Evolutionary conservation across 495 filamentous ascomycete species (phyloP).

Genomic region (Neurospora sp.): DNA sequence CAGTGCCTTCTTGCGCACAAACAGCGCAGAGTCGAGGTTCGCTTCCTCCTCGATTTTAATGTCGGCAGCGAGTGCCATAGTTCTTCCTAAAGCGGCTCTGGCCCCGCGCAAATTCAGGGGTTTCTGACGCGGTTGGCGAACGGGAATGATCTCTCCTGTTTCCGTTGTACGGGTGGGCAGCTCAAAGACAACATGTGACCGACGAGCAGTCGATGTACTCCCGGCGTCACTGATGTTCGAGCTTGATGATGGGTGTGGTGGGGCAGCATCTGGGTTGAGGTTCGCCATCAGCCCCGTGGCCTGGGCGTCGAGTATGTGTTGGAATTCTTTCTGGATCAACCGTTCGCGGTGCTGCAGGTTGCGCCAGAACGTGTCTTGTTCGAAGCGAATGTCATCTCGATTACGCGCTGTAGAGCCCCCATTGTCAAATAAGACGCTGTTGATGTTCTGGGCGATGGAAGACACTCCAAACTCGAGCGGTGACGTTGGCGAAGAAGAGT

Average conservation of each 20-base stretch:
- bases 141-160: conserved; percentile 40
- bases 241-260: not conserved
- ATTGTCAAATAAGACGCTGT: conserved; percentile 24
- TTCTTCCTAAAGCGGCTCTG: conserved; percentile 56
- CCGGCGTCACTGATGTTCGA: conserved; percentile 21
- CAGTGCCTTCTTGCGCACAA: conserved; percentile 48
- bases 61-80: conserved; percentile 61
- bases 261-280: conserved; percentile 11
- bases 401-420: conserved; percentile 1
- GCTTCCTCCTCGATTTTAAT: conserved; percentile 63
- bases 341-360: conserved; percentile 37
- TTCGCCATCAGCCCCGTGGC: conserved; percentile 52
- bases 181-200: conserved; percentile 17
- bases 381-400: conserved; percentile 8
- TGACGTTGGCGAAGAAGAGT: not conserved
- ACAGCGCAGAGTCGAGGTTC: conserved; percentile 46
- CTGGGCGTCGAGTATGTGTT: conserved; percentile 76
- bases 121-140: conserved; percentile 52
- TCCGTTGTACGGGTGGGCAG: conserved; percentile 16
- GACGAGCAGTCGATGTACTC: conserved; percentile 27
- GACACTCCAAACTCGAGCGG: conserved; percentile 2
- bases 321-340: conserved; percentile 64
- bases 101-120: conserved; percentile 53
- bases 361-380: conserved; percentile 26
- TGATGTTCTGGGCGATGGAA: conserved; percentile 16